Percentiles rank a stretch among this genome's conserved stretches.
phyloP scores from a whole-genome alignment of 2,329 filamentous ascomycete genomes.

The Coniochaeta prunicola region DNA sequence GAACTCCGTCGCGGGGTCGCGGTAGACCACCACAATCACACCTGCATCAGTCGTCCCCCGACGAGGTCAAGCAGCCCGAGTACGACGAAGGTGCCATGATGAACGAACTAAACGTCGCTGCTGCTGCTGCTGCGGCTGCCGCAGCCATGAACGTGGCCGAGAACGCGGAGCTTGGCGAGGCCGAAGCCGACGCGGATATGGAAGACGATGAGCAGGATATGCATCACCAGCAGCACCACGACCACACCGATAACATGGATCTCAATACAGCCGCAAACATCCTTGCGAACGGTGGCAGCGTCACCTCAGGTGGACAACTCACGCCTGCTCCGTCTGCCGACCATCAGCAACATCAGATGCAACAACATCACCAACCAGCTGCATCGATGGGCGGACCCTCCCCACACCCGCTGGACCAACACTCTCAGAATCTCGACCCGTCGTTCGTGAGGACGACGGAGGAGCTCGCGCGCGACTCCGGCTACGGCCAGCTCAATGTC shows the following conservation, averaged over 20 bases:
- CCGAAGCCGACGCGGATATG: constrained; percentile 4
- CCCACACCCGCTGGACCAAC: constrained; percentile 5
- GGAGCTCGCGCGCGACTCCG: constrained; percentile 37
- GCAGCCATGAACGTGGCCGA: constrained; percentile 1
- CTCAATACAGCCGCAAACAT: constrained; percentile 21
- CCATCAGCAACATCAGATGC: constrained; percentile 21
- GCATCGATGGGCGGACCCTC: constrained; percentile 4
- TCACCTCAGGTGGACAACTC: constrained; percentile 2
- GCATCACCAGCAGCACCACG: constrained; percentile 23
- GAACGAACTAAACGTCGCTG: constrained; percentile 3
- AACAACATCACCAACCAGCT: constrained; percentile 13
- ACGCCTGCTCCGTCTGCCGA: neutral
- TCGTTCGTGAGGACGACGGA: constrained; percentile 32
- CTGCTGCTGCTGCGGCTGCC: neutral
- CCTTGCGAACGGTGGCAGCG: constrained; percentile 20
- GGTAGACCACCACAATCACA: neutral
- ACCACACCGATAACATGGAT: constrained; percentile 17
- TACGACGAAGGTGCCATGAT: constrained; percentile 5
- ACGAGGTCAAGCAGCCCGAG: neutral
- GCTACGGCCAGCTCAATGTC: constrained; percentile 38
- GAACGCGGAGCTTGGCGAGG: constrained; percentile 2
- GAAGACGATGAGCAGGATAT: constrained; percentile 14
- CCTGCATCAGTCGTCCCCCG: neutral
- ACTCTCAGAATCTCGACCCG: constrained; percentile 16
- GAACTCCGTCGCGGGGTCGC: constrained; percentile 2